phyloP scores from a whole-genome alignment of 441 rosid species.

The Populus hybrid region DNA sequence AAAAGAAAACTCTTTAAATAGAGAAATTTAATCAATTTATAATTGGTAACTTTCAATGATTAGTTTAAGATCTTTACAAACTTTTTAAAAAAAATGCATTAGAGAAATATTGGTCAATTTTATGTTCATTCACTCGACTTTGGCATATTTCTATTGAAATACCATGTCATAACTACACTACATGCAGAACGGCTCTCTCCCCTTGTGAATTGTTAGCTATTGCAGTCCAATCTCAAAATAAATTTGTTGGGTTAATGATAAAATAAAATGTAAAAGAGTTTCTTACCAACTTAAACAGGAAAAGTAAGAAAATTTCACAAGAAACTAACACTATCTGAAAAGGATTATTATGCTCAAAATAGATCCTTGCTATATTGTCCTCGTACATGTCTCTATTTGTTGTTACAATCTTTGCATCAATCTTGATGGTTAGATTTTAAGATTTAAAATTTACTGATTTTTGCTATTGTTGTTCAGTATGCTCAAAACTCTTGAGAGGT shows the following conservation, averaged over 20 bases:
- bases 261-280: not conserved
- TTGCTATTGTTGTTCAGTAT: conserved; percentile 39
- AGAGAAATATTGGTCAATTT: not conserved
- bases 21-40: not conserved
- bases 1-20: not conserved
- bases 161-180: not conserved
- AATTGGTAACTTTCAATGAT: not conserved
- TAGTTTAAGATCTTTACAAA: not conserved
- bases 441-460: not conserved
- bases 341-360: not conserved
- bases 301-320: not conserved
- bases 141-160: not conserved
- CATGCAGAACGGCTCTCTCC: not conserved
- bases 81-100: not conserved
- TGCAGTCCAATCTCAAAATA: not conserved
- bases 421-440: not conserved
- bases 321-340: not conserved
- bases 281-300: not conserved
- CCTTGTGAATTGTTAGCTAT: not conserved
- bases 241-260: not conserved
- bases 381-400: not conserved
- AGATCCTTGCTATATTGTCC: not conserved
- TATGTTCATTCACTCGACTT: not conserved
- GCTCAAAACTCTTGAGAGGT: conserved; percentile 91
- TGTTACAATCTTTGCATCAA: not conserved